Base-by-base conservation (phyloP, 78 protist species). In the Dictyostelium firmibasis region DNA sequence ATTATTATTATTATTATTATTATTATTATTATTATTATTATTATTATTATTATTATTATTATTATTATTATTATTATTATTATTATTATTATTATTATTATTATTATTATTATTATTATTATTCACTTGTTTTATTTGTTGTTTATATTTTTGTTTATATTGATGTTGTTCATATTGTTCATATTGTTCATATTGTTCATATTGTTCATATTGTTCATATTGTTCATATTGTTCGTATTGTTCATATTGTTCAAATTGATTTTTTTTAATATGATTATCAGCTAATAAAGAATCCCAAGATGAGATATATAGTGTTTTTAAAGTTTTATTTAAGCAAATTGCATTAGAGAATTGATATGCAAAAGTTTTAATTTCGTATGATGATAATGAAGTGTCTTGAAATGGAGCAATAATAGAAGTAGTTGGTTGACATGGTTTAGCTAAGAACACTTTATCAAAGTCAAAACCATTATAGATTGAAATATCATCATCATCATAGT, bases 251-350 rank as follows among this genome's bases (percentile, higher is more conserved):
- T 50, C 23, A 50, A 23, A 50, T 50, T 57, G 27, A 20, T 57
- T n/a, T 20, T 5, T 57, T 57, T 57, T 57, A 57, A 57, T 67
- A 67, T 67, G 75, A 27, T 67, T 67, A 67, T 67, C 75, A 11
- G 75, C 75, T 33, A 72, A 72, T 33, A 72, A 72, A 29, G 79
- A 33, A 33, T 72, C 79, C 79, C 79, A 72, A 14, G 47, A 72
- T 33, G 79, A 72, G 14, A 72, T 72, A 33, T 27, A 27, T 4
- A 72, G 43, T 33, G 47, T 14, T 31, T 29, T 72, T 72, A 72
- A 72, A 31, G 79, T 31, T 72, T 27, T 72, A 72, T 72, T 72
- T 35, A 29, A 29, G 5, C 14, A 33, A 27, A 72, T 33, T 33
- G 79, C 36, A 1, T 72, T 44, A 11, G 79, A 72, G 36, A 72